A percentile compares a stretch with the other conserved stretches of the same genome.
Evolutionary conservation across 257 asterid species (phyloP).

Genomic region (Thymus quinquecostatus): DNA sequence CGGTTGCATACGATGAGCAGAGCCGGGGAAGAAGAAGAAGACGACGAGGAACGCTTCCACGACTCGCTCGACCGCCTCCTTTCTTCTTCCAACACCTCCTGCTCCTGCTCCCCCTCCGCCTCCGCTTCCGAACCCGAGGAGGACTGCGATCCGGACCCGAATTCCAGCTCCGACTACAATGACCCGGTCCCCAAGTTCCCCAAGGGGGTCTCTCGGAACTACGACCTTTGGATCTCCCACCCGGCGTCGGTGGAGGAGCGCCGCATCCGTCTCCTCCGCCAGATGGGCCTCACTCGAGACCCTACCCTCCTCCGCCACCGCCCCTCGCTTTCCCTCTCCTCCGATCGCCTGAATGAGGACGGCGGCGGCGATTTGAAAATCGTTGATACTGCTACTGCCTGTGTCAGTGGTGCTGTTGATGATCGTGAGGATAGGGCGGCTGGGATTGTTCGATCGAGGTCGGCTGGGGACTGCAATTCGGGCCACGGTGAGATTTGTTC

Average conservation of each 20-base stretch:
- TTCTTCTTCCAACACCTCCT: constrained; percentile 78
- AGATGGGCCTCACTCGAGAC: constrained; percentile 86
- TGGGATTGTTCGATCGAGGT: constrained; percentile 60
- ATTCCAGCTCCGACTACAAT: constrained; percentile 35
- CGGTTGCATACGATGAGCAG: constrained; percentile 59
- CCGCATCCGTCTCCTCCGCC: constrained; percentile 68
- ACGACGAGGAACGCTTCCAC: constrained; percentile 63
- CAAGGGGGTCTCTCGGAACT: constrained; percentile 51
- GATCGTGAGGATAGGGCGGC: constrained; percentile 34
- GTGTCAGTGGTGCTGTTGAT: constrained; percentile 21
- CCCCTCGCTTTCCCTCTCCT: constrained; percentile 51
- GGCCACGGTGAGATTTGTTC: constrained; percentile 12
- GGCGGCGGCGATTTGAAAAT: constrained; percentile 15
- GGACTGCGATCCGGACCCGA: constrained; percentile 41
- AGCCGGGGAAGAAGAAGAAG: constrained; percentile 62
- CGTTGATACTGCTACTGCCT: constrained; percentile 19
- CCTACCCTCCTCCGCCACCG: constrained; percentile 69
- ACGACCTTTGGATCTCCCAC: constrained; percentile 88
- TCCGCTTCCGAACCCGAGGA: constrained; percentile 55
- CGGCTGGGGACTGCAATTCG: constrained; percentile 52
- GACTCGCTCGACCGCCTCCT: constrained; percentile 80
- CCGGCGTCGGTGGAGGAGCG: constrained; percentile 92
- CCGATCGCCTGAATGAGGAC: constrained; percentile 38
- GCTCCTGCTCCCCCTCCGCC: constrained; percentile 64
- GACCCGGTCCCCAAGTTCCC: constrained; percentile 60